These are phyloP conservation scores for Schizosaccharomyces cryophilus DNA, from an alignment of 805 yeast species.

Conservation along the genomic window DNA sequence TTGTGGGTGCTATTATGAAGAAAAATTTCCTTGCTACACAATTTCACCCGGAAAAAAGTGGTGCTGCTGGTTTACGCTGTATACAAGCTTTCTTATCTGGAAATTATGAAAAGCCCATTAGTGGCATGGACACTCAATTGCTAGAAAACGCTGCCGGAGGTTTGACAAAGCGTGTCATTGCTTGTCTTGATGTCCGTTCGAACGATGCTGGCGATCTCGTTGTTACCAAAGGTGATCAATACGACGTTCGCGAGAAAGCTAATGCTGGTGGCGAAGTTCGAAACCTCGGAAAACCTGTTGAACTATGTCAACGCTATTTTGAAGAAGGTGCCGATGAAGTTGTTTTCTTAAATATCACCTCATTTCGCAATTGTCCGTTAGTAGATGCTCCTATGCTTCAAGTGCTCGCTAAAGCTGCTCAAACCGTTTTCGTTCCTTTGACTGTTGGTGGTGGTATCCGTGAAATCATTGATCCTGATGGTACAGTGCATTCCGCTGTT, in stretches of 20 bases:
- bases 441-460: constrained; percentile 97
- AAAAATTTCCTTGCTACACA: constrained; percentile 79
- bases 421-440: constrained; percentile 81
- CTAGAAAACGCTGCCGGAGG: constrained; percentile 19
- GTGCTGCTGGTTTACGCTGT: constrained; percentile 62
- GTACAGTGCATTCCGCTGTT: constrained; percentile 54
- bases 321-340: constrained; percentile 93
- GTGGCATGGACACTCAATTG: not conserved
- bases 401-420: constrained; percentile 59
- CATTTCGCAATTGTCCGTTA: constrained; percentile 82
- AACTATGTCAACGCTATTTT: constrained; percentile 72
- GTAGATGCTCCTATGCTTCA: constrained; percentile 89
- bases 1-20: constrained; percentile 57
- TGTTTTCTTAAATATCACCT: constrained; percentile 82
- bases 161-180: constrained; percentile 72
- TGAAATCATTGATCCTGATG: constrained; percentile 70
- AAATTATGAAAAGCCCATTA: constrained; percentile 5
- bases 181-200: constrained; percentile 89
- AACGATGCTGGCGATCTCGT: constrained; percentile 89
- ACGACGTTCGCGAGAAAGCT: constrained; percentile 69
- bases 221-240: constrained; percentile 96
- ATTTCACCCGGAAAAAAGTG: constrained; percentile 97
- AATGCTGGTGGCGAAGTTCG: constrained; percentile 37
- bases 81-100: constrained; percentile 45
- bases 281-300: constrained; percentile 90